A percentile compares a stretch with the other conserved stretches of the same genome.
These are phyloP conservation scores for Elaeagnus macrophylla DNA, from an alignment of 306 rosid species.

Conservation along the genomic window DNA sequence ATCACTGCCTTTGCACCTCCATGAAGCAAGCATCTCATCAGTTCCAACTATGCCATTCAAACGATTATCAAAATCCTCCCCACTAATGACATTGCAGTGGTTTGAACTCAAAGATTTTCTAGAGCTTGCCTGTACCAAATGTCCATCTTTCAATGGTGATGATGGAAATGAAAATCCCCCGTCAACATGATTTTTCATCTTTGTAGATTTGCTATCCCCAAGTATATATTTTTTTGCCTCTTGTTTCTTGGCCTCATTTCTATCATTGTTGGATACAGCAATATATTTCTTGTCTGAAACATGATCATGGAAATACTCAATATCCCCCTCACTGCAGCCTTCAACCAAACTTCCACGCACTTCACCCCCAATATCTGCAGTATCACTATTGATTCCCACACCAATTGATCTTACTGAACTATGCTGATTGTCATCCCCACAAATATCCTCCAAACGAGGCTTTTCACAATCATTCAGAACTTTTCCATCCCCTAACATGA, in stretches of 20 bases:
- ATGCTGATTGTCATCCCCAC: conserved; percentile 76
- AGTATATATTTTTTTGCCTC: conserved; percentile 60
- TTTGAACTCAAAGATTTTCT: conserved; percentile 55
- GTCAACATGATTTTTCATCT: conserved; percentile 41
- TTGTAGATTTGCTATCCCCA: conserved; percentile 35
- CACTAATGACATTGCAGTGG: conserved; percentile 32
- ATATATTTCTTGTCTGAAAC: conserved; percentile 40
- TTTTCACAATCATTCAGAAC: conserved; percentile 50
- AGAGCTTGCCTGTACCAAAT: conserved; percentile 44
- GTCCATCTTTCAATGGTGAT: conserved; percentile 58
- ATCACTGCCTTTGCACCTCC: conserved; percentile 66
- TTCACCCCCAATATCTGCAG: conserved; percentile 81
- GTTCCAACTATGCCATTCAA: conserved; percentile 43
- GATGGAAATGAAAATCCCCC: conserved; percentile 82
- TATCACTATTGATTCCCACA: conserved; percentile 88
- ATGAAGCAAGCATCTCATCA: conserved; percentile 53
- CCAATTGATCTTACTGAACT: conserved; percentile 96
- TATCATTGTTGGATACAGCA: conserved; percentile 38
- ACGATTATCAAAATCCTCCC: conserved; percentile 51
- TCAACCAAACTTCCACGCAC: conserved; percentile 84
- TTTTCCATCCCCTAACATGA: conserved; percentile 70
- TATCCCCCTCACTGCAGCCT: conserved; percentile 78
- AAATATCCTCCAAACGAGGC: conserved; percentile 49
- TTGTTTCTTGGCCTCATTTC: conserved; percentile 39
- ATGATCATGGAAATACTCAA: conserved; percentile 59